Evolutionary conservation across 1,284 basidiomycete species (phyloP), one percentile per base, ranked within the genome.

Genomic region (Sanghuangporus weigelae): DNA sequence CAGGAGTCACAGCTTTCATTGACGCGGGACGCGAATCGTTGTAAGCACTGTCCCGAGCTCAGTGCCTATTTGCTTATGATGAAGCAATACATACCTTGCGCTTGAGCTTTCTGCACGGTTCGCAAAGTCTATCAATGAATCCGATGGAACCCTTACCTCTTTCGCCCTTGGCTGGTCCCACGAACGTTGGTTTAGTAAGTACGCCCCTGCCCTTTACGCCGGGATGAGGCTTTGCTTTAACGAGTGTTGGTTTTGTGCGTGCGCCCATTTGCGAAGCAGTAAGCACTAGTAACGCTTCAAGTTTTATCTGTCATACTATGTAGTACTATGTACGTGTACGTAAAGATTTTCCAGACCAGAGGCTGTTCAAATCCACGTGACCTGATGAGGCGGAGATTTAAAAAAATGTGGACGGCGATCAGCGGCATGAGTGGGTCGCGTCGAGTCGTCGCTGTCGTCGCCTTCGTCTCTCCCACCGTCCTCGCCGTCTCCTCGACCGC

Each of bases 341-440:
- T 40, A 7, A 40, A 14, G 7, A 7, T 40, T 40, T 14, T 7
- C 14, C 14, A 40, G n/a, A n/a, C n/a, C n/a, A n/a, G n/a, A n/a
- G n/a, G n/a, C n/a, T n/a, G 39, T 40, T 40, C 7, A 40, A 21
- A n/a, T 46, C 2, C 16, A 46, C 44, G 44, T 46, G 44, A 7
- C n/a, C 16, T 11, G 2, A 36, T 60, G n/a, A 26, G 14, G 46
- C 59, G 59, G 59, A 60, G 59, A n/a, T 54, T 54, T 7, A 60
- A 60, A 36, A 39, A 16, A 19, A 19, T n/a, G 16, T 11, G 46
- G 35, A 31, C 35, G 35, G 49, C 40, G 35, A 40, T 53, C 57
- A 36, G 53, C 53, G 53, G 53, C 31, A 38, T 23, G 31, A 44
- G 31, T 26, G 44, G 44, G 10, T 19, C 16, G 44, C 16, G 16